Base-by-base conservation (phyloP, 129 eudicot species). In the Gnaphalium uliginosum region DNA sequence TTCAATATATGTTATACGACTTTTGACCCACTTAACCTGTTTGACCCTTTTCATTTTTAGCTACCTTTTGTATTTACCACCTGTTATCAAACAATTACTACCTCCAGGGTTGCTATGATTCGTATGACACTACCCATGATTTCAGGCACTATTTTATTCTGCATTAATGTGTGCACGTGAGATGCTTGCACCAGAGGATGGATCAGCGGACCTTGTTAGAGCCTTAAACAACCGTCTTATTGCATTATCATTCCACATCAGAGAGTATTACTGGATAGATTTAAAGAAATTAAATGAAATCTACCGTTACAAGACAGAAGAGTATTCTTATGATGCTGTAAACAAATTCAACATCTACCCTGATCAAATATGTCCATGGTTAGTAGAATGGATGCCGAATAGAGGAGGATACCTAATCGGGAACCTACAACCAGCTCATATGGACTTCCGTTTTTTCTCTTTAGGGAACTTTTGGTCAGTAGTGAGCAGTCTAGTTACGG, bases 211-310 rank as follows among this genome's bases (percentile, higher is more conserved):
- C 71, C 81, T 90, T 10, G 43, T 85, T 8, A 75, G 85, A 25
- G 93, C 93, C 23, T 39, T 90, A 67, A 84, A 88, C 71, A 90
- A 90, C 61, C 87, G 91, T 58, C 87, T 88, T 39, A 80, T 80
- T 46, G 95, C 95, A 48, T 82, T 91, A 70, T 88, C 95, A 1
- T 88, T 91, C 68, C 97, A 91, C 76, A 88, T 88, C 14, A 74
- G 95, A 57, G 95, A 88, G 73, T 91, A 91, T 50, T 91, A 91
- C 79, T 91, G 97, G 97, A 56, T 88, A 75, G 95, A 91, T 76
- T 23, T 91, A 82, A 87, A 65, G 75, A 88, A 91, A 68, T 81
- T 91, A 41, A 91, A 91, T 53, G 92, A 91, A 75, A 91, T 91
- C 2, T 91, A 91, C 69, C 90, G 90, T 24, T 91, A 91, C 86